Evolutionary conservation across 495 filamentous ascomycete species (phyloP).

Genomic region (Podospora australis): DNA sequence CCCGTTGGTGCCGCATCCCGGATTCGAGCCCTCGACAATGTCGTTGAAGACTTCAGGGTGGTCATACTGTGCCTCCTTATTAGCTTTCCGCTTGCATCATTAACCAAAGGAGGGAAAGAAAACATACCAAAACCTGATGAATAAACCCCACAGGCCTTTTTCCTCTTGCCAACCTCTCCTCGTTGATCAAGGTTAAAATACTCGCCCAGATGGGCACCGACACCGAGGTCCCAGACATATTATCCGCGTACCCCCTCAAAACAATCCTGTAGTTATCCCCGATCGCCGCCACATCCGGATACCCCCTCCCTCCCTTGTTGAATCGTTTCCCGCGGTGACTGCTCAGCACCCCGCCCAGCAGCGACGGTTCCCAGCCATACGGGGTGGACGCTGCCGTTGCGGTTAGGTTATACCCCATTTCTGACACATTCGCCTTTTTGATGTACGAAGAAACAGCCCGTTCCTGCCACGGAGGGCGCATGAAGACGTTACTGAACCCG

Average conservation of each 20-base stretch:
- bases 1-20: slow-evolving; percentile 51
- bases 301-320: slow-evolving; percentile 54
- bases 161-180: slow-evolving; percentile 49
- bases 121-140: slow-evolving; percentile 54
- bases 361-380: slow-evolving; percentile 53
- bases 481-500: slow-evolving; percentile 65
- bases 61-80: slow-evolving; percentile 36
- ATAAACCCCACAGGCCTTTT: slow-evolving; percentile 49
- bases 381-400: slow-evolving; percentile 14
- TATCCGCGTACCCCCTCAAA: slow-evolving; percentile 31
- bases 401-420: slow-evolving; percentile 24
- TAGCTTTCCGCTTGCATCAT: background rate
- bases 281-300: slow-evolving; percentile 60
- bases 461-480: slow-evolving; percentile 52
- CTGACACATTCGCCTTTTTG: slow-evolving; percentile 36
- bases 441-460: slow-evolving; percentile 49
- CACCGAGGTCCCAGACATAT: slow-evolving; percentile 52
- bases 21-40: slow-evolving; percentile 54
- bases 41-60: slow-evolving; percentile 58
- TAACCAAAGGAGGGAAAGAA: too few relatives aligned
- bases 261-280: slow-evolving; percentile 52
- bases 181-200: slow-evolving; percentile 58
- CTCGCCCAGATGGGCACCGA: slow-evolving; percentile 51
- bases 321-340: slow-evolving; percentile 29
- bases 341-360: slow-evolving; percentile 43